Percentiles rank a stretch among this genome's conserved stretches.
phyloP scores from a whole-genome alignment of 768 basidiomycete species.

The Amanita jacksonii region DNA sequence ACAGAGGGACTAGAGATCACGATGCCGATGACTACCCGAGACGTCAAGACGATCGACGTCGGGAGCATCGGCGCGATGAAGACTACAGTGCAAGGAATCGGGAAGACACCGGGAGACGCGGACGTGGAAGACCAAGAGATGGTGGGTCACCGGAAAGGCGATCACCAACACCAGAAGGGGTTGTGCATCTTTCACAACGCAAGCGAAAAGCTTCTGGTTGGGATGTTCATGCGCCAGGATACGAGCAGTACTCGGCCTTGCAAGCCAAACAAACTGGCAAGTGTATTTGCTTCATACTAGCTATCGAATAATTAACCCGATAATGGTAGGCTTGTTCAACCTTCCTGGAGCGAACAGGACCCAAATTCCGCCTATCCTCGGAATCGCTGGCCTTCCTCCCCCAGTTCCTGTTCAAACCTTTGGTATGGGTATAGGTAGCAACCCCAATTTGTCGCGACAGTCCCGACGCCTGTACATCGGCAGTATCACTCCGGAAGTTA shows the following conservation, averaged over 20 bases:
- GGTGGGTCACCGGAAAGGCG: slow-evolving; percentile 69
- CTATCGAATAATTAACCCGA: slow-evolving; percentile 8
- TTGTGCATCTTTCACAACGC: slow-evolving; percentile 73
- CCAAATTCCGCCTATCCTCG: slow-evolving; percentile 74
- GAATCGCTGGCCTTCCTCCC: slow-evolving; percentile 72
- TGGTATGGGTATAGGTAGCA: slow-evolving; percentile 78
- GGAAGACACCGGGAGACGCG: slow-evolving; percentile 26
- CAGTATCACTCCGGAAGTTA: slow-evolving; percentile 90
- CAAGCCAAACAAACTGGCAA: slow-evolving; percentile 98
- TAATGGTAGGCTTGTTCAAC: slow-evolving; percentile 75
- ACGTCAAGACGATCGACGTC: slow-evolving; percentile 41
- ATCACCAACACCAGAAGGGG: slow-evolving; percentile 86
- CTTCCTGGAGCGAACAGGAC: slow-evolving; percentile 91
- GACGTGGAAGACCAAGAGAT: slow-evolving; percentile 41
- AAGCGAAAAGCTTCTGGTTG: slow-evolving; percentile 88
- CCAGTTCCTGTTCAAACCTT: slow-evolving; percentile 80
- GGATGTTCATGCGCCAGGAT: slow-evolving; percentile 94
- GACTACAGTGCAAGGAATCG: slow-evolving; percentile 29
- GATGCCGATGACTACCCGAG: slow-evolving; percentile 30
- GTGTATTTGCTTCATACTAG: slow-evolving; percentile 12
- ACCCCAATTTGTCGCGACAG: slow-evolving; percentile 87
- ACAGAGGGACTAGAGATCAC: slow-evolving; percentile 34
- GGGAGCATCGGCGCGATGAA: slow-evolving; percentile 36
- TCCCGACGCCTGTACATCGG: slow-evolving; percentile 95
- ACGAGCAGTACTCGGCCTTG: slow-evolving; percentile 89